Base-by-base conservation (phyloP, 2,329 filamentous ascomycete genomes). In the Fonsecaea multimorphosa region DNA sequence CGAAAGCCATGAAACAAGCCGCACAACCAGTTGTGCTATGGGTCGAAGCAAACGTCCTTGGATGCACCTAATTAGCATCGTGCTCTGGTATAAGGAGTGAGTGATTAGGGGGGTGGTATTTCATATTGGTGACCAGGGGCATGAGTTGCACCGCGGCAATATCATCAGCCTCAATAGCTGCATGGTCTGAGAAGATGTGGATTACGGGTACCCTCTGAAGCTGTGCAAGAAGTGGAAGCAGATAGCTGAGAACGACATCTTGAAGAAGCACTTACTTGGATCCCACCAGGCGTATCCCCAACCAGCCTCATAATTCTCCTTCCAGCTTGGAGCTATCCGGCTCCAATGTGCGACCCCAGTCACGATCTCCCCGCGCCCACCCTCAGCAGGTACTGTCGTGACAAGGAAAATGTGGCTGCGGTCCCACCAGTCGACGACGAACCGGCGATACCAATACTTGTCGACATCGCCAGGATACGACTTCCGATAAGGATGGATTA, bases 1-100 rank as follows among this genome's bases (percentile, higher is more conserved):
- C 2, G 65, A 71, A 51, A 70, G 5, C 19, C 63, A 34, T 8
- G 38, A 14, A 12, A 58, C 14, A 5, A 81, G 71, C 58, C 78
- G 76, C 58, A 76, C 74, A 63, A 79, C 75, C 56, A 79, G 73
- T 19, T 78, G 78, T 19, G 74, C 75, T 61, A 82, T 71, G 34
- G 79, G 79, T 64, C 79, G 77, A 61, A 82, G 70, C 64, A 80
- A 34, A 19, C 61, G 58, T 61, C 67, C 63, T 69, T 49, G 4
- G 14, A 31, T 4, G 9, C 8, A 19, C 1, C n/a, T 7, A 52
- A 19, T 60, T 40, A 24, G 46, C 24, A 24, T 24, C 9, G 8
- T 24, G 12, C 11, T 24, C 14, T 14, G 24, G 11, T 32, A 12
- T 9, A 22, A 59, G 11, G 27, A 12, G n/a, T 36, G 44, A 16